phyloP scores from a whole-genome alignment of 1,284 basidiomycete species.

The Ganoderma lingzhi region DNA sequence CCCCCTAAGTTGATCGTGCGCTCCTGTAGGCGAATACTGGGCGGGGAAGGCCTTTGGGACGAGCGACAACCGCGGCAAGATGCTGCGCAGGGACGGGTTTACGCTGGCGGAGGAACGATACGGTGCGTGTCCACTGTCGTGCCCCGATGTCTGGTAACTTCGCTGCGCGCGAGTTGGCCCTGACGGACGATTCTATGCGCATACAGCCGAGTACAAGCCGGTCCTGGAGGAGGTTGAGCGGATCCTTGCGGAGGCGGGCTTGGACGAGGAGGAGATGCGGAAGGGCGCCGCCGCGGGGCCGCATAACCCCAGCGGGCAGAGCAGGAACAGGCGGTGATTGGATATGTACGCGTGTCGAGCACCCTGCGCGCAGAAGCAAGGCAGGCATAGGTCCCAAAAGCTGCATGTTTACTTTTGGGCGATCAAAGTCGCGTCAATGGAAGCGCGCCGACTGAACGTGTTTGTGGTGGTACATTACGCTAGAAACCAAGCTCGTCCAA shows the following conservation, averaged over 20 bases:
- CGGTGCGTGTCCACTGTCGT: conserved; percentile 14
- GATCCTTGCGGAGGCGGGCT: conserved; percentile 85
- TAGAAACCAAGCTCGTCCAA: conserved; percentile 34
- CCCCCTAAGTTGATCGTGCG: neutral
- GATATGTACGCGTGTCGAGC: neutral
- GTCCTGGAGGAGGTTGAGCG: conserved; percentile 84
- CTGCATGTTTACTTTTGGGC: neutral
- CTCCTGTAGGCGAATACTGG: conserved; percentile 78
- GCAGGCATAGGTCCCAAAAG: neutral
- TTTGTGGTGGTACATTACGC: neutral
- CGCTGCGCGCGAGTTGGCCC: neutral
- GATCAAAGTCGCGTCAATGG: neutral
- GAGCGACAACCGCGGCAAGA: conserved; percentile 80
- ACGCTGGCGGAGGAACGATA: conserved; percentile 71
- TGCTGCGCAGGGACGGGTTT: conserved; percentile 83
- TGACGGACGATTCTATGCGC: neutral
- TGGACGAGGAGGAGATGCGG: conserved; percentile 86
- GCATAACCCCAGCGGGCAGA: conserved; percentile 49
- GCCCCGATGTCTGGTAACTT: neutral
- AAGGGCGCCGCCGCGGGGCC: conserved; percentile 55
- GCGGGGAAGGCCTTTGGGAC: conserved; percentile 72
- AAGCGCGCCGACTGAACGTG: neutral
- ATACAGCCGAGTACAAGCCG: conserved; percentile 75
- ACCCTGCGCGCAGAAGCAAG: neutral
- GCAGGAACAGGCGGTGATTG: conserved; percentile 60